Base-by-base conservation (phyloP, 306 rosid species). In the Vicia sativa region DNA sequence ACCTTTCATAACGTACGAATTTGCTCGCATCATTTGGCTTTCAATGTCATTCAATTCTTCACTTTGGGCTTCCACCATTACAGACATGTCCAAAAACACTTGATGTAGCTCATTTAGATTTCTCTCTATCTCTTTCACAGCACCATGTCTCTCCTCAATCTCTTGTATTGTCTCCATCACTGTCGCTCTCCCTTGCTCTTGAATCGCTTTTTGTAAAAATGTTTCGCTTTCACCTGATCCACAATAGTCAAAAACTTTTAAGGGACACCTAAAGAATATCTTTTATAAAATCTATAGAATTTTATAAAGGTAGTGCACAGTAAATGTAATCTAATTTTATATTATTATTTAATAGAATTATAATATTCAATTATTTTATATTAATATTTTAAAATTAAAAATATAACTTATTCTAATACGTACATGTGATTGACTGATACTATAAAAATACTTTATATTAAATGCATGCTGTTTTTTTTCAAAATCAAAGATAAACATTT, bases 31-130 rank as follows among this genome's bases (percentile, higher is more conserved):
- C 77, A 92, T 69, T 29, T 92, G 91, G 83, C 81, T 82, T 77
- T 89, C 98, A 1, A 92, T 92, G 77, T 92, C 91, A 34, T 92
- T 95, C 10, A 92, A 39, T 5, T 92, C 89, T 73, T 89, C 91
- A 3, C 96, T 96, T 41, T 92, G 96, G 1, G 84, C 71, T 46
- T 89, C 82, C 19, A 92, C 95, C 81, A 92, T 42, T 14, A 92
- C 96, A 2, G 98, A 82, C 96, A 92, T 92, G 87, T 92, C 98
- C 82, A 92, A 9, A 79, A 92, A 92, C 65, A 92, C 89, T 66
- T 92, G 98, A 71, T 92, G 96, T 38, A 92, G 77, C 79, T 89
- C 98, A 2, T 81, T 86, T 4, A 92, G 95, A 19, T 79, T 83
- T 74, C 84, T 92, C 77, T 92, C 98, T 66, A 92, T 85, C 55